Percentiles rank a stretch among this genome's conserved stretches.
phyloP scores from a whole-genome alignment of 331 rosid species.

The Arachis monticola region DNA sequence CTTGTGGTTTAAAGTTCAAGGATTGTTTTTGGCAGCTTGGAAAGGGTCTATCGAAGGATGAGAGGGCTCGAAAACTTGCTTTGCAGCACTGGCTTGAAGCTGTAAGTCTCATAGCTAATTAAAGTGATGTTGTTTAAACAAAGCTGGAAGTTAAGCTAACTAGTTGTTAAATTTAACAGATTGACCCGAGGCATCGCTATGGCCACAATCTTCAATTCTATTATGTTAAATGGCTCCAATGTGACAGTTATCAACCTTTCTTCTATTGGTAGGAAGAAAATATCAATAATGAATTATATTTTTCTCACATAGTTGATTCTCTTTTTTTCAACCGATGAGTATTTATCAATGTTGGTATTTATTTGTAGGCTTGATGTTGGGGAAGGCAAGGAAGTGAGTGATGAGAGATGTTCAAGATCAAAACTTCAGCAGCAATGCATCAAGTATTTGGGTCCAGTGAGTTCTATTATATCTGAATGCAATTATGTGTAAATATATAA shows the following conservation, averaged over 20 bases:
- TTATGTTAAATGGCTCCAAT: conserved; percentile 77
- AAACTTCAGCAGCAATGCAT: conserved; percentile 44
- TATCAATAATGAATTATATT: conserved; percentile 10
- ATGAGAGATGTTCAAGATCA: conserved; percentile 34
- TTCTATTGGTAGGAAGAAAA: conserved; percentile 73
- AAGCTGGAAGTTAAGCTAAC: conserved; percentile 19
- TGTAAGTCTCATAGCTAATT: conserved; percentile 52
- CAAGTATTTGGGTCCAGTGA: conserved; percentile 75
- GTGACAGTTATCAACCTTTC: conserved; percentile 80
- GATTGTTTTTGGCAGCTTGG: conserved; percentile 62
- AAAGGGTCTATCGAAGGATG: conserved; percentile 83
- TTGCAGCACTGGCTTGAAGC: conserved; percentile 97
- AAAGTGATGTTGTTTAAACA: not conserved
- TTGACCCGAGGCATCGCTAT: conserved; percentile 95
- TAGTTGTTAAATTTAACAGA: conserved; percentile 48
- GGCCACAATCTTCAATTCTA: conserved; percentile 88
- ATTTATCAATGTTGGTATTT: not conserved
- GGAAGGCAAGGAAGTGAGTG: conserved; percentile 41
- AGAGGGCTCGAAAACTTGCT: conserved; percentile 84
- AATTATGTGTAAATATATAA: no score
- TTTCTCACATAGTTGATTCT: conserved; percentile 24
- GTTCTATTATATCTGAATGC: conserved; percentile 16
- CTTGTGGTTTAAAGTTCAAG: conserved; percentile 20
- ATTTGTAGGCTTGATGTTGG: conserved; percentile 41
- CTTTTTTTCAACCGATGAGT: conserved; percentile 16